A percentile compares a stretch with the other conserved stretches of the same genome.
phyloP scores from a whole-genome alignment of 345 rosid species.

The Limnanthes douglasii region DNA sequence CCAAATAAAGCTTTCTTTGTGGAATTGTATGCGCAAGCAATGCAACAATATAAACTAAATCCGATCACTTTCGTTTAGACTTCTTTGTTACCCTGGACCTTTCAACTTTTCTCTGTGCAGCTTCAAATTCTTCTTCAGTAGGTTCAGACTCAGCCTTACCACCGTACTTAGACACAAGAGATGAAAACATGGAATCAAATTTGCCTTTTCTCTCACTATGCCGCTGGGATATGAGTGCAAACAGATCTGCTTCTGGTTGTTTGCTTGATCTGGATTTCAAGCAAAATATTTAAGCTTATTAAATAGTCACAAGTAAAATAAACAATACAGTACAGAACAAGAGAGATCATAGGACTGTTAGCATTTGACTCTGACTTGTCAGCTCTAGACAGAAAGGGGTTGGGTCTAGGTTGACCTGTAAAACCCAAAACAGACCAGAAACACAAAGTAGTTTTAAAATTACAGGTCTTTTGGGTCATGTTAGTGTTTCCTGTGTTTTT shows the following conservation, averaged over 20 bases:
- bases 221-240: constrained; percentile 48
- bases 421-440: not conserved
- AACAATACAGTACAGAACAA: too few relatives aligned
- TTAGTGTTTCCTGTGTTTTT: too few relatives aligned
- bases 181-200: constrained; percentile 78
- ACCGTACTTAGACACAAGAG: constrained; percentile 61
- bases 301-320: constrained; percentile 5
- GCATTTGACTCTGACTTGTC: too few relatives aligned
- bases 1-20: too few relatives aligned
- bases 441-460: too few relatives aligned
- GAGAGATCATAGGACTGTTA: too few relatives aligned
- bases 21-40: too few relatives aligned
- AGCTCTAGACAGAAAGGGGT: too few relatives aligned
- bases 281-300: not conserved
- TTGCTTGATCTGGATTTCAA: constrained; percentile 26
- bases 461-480: too few relatives aligned
- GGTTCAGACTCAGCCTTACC: constrained; percentile 40
- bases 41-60: too few relatives aligned
- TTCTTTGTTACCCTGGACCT: constrained; percentile 30
- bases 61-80: constrained; percentile 28
- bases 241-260: constrained; percentile 38
- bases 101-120: constrained; percentile 56
- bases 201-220: constrained; percentile 43
- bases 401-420: not conserved
- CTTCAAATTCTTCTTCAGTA: constrained; percentile 87